A percentile compares a stretch with the other conserved stretches of the same genome.
Conservation (phyloP, 163 green algal genomes). For the Chloromonas sp. region DNA sequence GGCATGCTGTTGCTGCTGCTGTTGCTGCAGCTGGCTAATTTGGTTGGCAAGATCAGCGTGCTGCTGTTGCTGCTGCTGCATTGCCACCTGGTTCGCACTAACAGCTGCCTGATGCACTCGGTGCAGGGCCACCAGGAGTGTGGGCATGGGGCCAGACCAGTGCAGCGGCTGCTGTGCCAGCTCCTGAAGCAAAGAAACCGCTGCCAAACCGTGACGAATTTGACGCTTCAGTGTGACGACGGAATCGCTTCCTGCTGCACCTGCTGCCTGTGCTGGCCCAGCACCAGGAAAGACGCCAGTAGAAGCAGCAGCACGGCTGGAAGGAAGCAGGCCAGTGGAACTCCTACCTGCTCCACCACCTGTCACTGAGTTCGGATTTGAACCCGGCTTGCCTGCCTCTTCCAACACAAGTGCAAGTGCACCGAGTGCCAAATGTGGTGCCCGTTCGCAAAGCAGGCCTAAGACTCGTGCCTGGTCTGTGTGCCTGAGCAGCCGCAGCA, state of each 20-base stretch:
- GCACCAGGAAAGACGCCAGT: no score
- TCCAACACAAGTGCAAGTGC: not conserved
- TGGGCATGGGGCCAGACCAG: not conserved
- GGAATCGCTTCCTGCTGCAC: no score
- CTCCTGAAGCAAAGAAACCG: not conserved
- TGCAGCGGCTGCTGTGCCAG: not conserved
- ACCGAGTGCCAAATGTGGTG: no score
- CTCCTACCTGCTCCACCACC: no score
- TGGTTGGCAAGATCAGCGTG: not conserved
- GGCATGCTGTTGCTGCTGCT: not conserved
- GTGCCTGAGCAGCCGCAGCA: no score
- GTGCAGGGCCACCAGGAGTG: not conserved
- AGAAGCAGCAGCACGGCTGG: no score
- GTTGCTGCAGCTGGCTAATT: not conserved
- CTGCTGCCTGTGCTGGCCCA: no score
- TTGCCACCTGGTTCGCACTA: not conserved
- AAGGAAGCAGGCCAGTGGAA: no score
- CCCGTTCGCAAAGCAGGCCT: no score
- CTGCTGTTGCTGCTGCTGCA: not conserved
- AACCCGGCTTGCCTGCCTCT: not conserved
- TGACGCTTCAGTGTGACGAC: not conserved
- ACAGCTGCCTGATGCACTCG: not conserved
- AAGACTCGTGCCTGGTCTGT: no score
- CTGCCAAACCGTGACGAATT: not conserved
- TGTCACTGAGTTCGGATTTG: no score